phyloP scores from a whole-genome alignment of 164 flowering plant genomes.

The Dillenia turbinata region DNA sequence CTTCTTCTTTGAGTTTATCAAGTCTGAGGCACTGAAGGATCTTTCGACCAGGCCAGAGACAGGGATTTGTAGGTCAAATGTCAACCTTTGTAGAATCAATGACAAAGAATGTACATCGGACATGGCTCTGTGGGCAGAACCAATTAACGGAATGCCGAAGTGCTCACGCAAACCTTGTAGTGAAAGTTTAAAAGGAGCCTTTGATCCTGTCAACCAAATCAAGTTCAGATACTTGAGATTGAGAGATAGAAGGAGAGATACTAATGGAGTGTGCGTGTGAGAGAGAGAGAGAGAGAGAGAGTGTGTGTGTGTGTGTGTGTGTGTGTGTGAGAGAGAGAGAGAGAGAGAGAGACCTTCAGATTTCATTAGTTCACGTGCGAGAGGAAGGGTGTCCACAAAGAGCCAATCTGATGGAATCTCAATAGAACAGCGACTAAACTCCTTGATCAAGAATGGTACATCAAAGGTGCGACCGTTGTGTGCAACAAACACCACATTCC shows the following conservation, averaged over 20 bases:
- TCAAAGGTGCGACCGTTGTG: slow-evolving; percentile 85
- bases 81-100: slow-evolving; percentile 52
- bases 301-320: too few species aligned
- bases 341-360: slow-evolving; percentile 40
- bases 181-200: slow-evolving; percentile 20
- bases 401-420: slow-evolving; percentile 76
- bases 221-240: neutral
- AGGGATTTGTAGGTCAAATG: slow-evolving; percentile 54
- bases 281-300: neutral
- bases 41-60: slow-evolving; percentile 45
- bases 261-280: neutral
- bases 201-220: slow-evolving; percentile 34
- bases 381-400: slow-evolving; percentile 66
- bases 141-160: slow-evolving; percentile 41
- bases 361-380: slow-evolving; percentile 61
- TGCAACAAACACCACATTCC: slow-evolving; percentile 54
- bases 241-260: neutral
- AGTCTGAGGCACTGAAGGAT: slow-evolving; percentile 47
- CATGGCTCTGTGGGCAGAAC: slow-evolving; percentile 86
- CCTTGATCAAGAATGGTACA: slow-evolving; percentile 68
- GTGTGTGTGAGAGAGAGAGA: slow-evolving; percentile 11
- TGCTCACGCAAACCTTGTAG: slow-evolving; percentile 54
- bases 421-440: slow-evolving; percentile 57
- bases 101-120: slow-evolving; percentile 62
- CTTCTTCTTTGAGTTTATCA: slow-evolving; percentile 29